Base-by-base conservation (phyloP, 1,139 yeast genomes). In the Suhomyces coccinellae region DNA sequence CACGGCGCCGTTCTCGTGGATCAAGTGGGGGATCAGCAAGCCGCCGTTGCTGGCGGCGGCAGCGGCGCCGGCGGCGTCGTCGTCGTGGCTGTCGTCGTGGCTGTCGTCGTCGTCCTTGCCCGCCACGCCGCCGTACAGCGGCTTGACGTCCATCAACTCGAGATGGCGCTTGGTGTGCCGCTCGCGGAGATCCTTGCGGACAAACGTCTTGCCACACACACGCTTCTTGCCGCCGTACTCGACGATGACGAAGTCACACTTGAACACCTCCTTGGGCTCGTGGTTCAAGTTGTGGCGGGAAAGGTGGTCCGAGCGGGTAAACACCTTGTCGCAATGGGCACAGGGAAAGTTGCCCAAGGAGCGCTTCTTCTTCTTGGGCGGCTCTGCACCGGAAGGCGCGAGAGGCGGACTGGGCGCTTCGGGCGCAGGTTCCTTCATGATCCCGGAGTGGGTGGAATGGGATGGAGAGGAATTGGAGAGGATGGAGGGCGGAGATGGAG, bases 251-350 rank as follows among this genome's bases (percentile, higher is more conserved):
- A 58, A 67, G 30, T 65, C 66, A 55, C 79, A 73, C 30, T 60
- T 61, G 51, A 53, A 63, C 24, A 63, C 65, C 40, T 63, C 61
- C 42, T 63, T 63, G 5, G 74, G 71, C 37, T 67, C 69, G 49
- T 73, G 79, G 51, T 73, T 73, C 45, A 73, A 61, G 49, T 69
- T 63, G 49, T 73, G 79, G 29, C 79, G 53, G 1, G 74, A 65
- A 16, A 73, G 53, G 53, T 73, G 79, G 52, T 73, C 79, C 0
- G 73, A 63, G 22, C 79, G 55, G 27, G 71, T 61, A 46, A 73
- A 73, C n/a, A 69, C 66, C 47, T 72, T 73, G 39, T 62, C 60
- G 50, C 79, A 73, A 39, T 65, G 57, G 40, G 46, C 45, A 34
- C 58, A 54, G 2, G 56, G 58, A 36, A 53, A 54, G n/a, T 51